Evolutionary conservation across 2,329 filamentous ascomycete genomes (phyloP).

Genomic region (Xylaria sp.): DNA sequence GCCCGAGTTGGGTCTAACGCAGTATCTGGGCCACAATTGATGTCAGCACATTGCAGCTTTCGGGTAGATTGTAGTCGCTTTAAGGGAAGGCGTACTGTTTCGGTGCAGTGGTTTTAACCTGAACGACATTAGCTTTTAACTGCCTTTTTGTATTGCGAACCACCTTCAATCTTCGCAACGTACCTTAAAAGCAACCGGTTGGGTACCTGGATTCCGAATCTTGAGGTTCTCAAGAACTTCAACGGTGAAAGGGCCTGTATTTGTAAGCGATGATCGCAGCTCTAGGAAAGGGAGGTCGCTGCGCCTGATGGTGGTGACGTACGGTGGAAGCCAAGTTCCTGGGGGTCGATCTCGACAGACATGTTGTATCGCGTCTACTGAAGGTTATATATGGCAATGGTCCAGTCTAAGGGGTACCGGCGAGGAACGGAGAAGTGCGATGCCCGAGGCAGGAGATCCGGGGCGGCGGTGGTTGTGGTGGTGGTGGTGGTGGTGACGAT

Average conservation of each 20-base stretch:
- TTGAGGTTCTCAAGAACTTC: slow-evolving; percentile 73
- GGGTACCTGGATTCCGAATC: slow-evolving; percentile 72
- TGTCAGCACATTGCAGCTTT: slow-evolving; percentile 40
- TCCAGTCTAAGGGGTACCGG: slow-evolving; percentile 3
- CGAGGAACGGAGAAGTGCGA: slow-evolving; percentile 9
- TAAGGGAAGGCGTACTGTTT: slow-evolving; percentile 81
- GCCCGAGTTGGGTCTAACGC: slow-evolving; percentile 95
- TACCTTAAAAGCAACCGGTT: slow-evolving; percentile 78
- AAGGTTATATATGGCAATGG: slow-evolving; percentile 10
- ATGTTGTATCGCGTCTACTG: slow-evolving; percentile 63
- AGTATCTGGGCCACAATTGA: slow-evolving; percentile 75
- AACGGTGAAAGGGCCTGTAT: slow-evolving; percentile 71
- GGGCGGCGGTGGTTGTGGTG: background rate
- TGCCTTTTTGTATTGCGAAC: background rate
- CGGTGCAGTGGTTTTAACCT: slow-evolving; percentile 99
- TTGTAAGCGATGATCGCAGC: slow-evolving; percentile 22
- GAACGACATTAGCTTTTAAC: slow-evolving; percentile 33
- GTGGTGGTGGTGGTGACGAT: background rate
- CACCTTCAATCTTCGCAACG: slow-evolving; percentile 35
- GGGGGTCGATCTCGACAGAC: slow-evolving; percentile 93
- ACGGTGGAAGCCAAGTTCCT: slow-evolving; percentile 95
- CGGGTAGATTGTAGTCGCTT: slow-evolving; percentile 34
- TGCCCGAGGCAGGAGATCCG: slow-evolving; percentile 6
- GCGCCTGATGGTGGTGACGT: slow-evolving; percentile 55
- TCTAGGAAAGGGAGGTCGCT: slow-evolving; percentile 22